Evolutionary conservation across 2,329 filamentous ascomycete genomes (phyloP), one percentile per base, ranked within the genome.

Genomic region (Amylocarpus encephaloides): DNA sequence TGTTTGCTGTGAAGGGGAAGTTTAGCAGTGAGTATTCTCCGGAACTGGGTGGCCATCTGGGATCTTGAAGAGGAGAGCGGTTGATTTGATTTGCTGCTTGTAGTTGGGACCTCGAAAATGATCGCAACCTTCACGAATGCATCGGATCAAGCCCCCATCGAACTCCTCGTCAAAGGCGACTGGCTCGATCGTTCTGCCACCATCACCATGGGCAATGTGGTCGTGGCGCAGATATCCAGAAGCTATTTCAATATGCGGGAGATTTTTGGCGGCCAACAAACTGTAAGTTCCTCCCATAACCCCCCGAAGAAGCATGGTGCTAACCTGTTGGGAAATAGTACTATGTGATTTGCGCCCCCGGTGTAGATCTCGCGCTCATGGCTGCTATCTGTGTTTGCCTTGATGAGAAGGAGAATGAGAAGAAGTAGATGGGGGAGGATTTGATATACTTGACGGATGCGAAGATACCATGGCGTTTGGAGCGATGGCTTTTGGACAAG

Each of bases 301-400:
- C 13, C 22, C 29, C 35, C 13, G n/a, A 4, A 16, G 42, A n/a
- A 22, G 33, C 9, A 2, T 32, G 36, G 13, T 30, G 16, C n/a
- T 22, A 30, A 48, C 12, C 30, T 32, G 6, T 22, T 5, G 15
- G 30, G 35, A 9, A 32, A 39, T 34, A 46, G 42, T 88, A 88
- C 57, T 76, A 72, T 1, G 72, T 88, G 5, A 73, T 73, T 0
- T 73, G 87, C 5, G 82, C 82, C 1, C 80, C 83, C 0, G 78
- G 78, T 13, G 78, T 85, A 6, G 84, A 88, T 60, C 73, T 85
- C 66, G 76, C 80, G 3, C 61, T 87, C 42, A 76, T 87, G 56
- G 79, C 74, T 0, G 84, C 83, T 10, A 70, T 87, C 60, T 86
- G 82, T 62, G 80, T 88, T 46, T 81, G 77, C 53, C 68, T 87